Conservation (phyloP, 495 filamentous ascomycete genomes). For the Cryomyces minteri region DNA sequence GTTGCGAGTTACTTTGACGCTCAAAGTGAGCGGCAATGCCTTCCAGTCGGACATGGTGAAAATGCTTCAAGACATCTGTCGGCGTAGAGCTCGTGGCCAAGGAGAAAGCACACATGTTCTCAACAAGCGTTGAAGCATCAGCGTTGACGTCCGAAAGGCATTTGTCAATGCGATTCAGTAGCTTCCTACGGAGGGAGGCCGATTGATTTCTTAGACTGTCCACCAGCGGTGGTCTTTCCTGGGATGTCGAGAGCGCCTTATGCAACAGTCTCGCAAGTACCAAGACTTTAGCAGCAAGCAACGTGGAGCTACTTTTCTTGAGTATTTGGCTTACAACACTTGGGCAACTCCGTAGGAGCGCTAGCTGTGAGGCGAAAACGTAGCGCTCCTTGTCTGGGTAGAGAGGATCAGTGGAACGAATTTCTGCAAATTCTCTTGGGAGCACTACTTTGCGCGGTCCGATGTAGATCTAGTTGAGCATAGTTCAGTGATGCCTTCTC, state of each 20-base stretch:
- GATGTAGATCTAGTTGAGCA: slow-evolving; percentile 30
- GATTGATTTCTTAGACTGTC: slow-evolving; percentile 45
- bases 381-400: slow-evolving; percentile 31
- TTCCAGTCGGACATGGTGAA: slow-evolving; percentile 53
- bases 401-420: slow-evolving; percentile 4
- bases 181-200: slow-evolving; percentile 34
- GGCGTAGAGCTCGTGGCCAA: slow-evolving; percentile 67
- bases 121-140: slow-evolving; percentile 37
- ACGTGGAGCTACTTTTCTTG: slow-evolving; percentile 33
- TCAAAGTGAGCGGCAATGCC: slow-evolving; percentile 41
- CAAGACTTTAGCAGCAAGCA: slow-evolving; percentile 63
- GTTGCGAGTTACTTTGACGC: slow-evolving; percentile 14
- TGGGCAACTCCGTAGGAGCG: slow-evolving; percentile 41
- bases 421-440: no score
- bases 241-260: slow-evolving; percentile 41
- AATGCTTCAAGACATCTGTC: slow-evolving; percentile 63
- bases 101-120: slow-evolving; percentile 65
- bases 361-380: slow-evolving; percentile 39
- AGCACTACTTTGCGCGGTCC: slow-evolving; percentile 22
- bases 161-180: slow-evolving; percentile 49
- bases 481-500: slow-evolving; percentile 48
- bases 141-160: slow-evolving; percentile 34
- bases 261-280: slow-evolving; percentile 55
- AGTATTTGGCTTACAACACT: slow-evolving; percentile 37
- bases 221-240: slow-evolving; percentile 31